A percentile compares a stretch with the other conserved stretches of the same genome.
phyloP scores from a whole-genome alignment of 108 stramenopile species.

The Conticribra weissflogii region DNA sequence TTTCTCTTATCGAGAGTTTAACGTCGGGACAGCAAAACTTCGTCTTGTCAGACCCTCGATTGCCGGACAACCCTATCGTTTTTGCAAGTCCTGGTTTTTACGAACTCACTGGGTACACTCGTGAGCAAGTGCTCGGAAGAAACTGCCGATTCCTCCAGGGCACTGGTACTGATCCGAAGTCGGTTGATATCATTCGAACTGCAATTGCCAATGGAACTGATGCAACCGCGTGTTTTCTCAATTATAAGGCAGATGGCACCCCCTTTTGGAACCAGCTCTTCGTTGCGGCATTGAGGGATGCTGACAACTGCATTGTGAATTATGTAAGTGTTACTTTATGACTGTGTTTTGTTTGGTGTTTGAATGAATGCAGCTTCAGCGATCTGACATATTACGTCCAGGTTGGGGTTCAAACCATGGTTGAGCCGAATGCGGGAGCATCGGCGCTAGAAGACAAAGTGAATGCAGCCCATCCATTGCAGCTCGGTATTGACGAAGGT shows the following conservation, averaged over 20 bases:
- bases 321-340: constrained; percentile 69
- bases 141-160: constrained; percentile 99
- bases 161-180: constrained; percentile 89
- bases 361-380: too few species aligned
- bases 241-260: constrained; percentile 97
- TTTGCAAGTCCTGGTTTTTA: constrained; percentile 93
- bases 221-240: constrained; percentile 90
- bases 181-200: constrained; percentile 89
- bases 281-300: constrained; percentile 91
- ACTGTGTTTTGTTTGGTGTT: neutral
- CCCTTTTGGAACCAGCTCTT: constrained; percentile 99
- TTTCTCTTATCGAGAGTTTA: constrained; percentile 80
- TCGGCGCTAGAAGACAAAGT: constrained; percentile 84
- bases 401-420: constrained; percentile 91
- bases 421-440: constrained; percentile 80
- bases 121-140: constrained; percentile 92
- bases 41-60: constrained; percentile 93
- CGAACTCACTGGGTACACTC: constrained; percentile 94
- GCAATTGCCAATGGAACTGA: constrained; percentile 85
- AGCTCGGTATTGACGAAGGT: constrained; percentile 20
- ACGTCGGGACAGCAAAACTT: constrained; percentile 88
- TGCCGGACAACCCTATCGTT: constrained; percentile 97
- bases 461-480: constrained; percentile 74
- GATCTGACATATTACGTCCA: too few species aligned
- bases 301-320: constrained; percentile 93